Evolutionary conservation across 495 filamentous ascomycete genomes (phyloP), one percentile per base, ranked within the genome.

Genomic region (Parachaetomium inaequale): DNA sequence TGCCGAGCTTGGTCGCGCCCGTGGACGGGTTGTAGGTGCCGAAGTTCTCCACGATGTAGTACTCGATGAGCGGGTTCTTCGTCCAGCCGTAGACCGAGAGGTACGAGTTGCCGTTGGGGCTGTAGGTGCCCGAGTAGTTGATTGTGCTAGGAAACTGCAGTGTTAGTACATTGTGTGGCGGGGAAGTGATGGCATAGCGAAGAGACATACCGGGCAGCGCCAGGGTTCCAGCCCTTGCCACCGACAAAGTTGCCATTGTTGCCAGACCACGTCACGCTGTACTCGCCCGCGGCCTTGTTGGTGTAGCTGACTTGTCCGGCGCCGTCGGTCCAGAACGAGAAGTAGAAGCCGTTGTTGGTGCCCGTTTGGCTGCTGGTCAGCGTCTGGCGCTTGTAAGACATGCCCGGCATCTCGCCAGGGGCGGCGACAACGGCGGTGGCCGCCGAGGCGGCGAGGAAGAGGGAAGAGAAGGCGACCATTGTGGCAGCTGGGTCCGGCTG

Each of bases 31-130:
- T 79, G 76, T 83, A 85, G 45, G 72, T 73, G 65, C 81, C 81
- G 70, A 75, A 84, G 59, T 71, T 65, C 72, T 86, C 82, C 61
- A 84, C 75, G 55, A 86, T 74, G 74, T 86, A 85, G 80, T 85
- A 85, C 71, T 86, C 84, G 71, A 84, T 70, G 55, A 83, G 79
- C 21, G 84, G 83, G 72, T 74, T 77, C 7, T 58, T 67, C 34
- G 81, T 84, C 84, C 84, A 86, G 53, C 84, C 84, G 75, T 86
- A 86, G 55, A 86, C 74, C 58, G 82, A 74, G 31, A 85, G 79
- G 72, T 84, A 71, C 23, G 63, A 66, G 61, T 71, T 71, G 50
- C 64, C 67, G 59, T 65, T 67, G 64, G 67, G 81, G 57, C 66
- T 68, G 73, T 80, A 80, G 55, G 74, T 79, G 64, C 68, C 79